Base-by-base conservation (phyloP, 495 filamentous ascomycete genomes). In the Podospora didyma region DNA sequence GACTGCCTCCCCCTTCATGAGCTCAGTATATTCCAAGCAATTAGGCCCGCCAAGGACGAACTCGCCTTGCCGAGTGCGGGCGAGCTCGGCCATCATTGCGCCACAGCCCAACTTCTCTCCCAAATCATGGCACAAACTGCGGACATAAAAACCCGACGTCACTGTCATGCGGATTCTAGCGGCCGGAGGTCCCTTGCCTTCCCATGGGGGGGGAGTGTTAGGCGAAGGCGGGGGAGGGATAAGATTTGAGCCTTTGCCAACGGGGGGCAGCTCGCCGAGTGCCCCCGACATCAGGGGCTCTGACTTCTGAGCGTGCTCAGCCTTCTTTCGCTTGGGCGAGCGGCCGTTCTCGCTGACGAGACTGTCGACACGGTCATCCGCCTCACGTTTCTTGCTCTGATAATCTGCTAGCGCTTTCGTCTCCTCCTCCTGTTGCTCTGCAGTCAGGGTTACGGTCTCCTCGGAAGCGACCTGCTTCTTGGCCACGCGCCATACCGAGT, bases 91-190 rank as follows among this genome's bases (percentile, higher is more conserved):
- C 94, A 99, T 97, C 63, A 93, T 75, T 23, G 81, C 94, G 31
- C 87, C 83, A 34, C 89, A 95, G 22, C 86, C 85, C 11, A 96
- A 73, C 44, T 91, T 89, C 61, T 85, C 80, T 17, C 94, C 94
- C 26, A 99, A 79, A 63, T 99, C 95, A 63, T 97, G 91, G 53
- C 89, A 89, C 44, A 99, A 79, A 34, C 87, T 92, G 53, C 94
- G 89, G 41, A 99, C 94, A 72, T 99, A 99, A 78, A 97, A 99
- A 42, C 94, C 94, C 3, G 91, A 96, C 4, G 91, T 87, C 41
- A 96, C 94, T 1, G 88, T 96, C 89, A 99, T 90, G 53, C 85
- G 83, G 49, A 99, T 81, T 67, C 81, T 88, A 41, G 84, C 86
- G 7, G 92, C 92, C 2, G 90, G 83, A 7, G 87, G 84, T 7